Percentiles rank a stretch among this genome's conserved stretches.
Evolutionary conservation across 768 basidiomycete species (phyloP).

Genomic region (Termitomyces sp.): DNA sequence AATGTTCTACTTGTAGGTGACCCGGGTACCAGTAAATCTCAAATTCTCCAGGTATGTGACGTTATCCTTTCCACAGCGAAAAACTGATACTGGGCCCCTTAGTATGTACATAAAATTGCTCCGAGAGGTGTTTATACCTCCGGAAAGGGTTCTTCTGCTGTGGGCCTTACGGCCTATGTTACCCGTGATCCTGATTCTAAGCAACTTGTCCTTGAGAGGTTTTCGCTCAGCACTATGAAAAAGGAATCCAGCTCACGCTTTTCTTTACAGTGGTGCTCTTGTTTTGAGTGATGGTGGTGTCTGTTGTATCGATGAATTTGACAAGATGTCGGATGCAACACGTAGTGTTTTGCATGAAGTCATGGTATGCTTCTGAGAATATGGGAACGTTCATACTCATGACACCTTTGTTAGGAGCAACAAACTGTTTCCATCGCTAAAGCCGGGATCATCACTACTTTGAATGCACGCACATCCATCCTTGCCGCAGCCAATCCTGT

Average conservation of each 20-base stretch:
- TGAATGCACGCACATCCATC: constrained; percentile 98
- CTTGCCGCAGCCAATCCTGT: constrained; percentile 97
- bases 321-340: constrained; percentile 98
- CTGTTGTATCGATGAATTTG: constrained; percentile 98
- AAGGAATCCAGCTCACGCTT: not conserved
- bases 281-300: constrained; percentile 95
- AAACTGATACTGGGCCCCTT: not conserved
- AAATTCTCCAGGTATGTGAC: constrained; percentile 75
- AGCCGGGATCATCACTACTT: constrained; percentile 96
- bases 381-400: not conserved
- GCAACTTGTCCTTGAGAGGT: constrained; percentile 96
- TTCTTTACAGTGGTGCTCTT: constrained; percentile 69
- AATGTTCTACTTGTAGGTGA: constrained; percentile 97
- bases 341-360: constrained; percentile 98
- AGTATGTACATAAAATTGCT: constrained; percentile 99
- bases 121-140: constrained; percentile 97
- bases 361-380: constrained; percentile 51
- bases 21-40: constrained; percentile 94
- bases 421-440: constrained; percentile 99
- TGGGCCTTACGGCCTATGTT: constrained; percentile 97
- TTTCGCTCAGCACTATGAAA: not conserved
- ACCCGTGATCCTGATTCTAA: constrained; percentile 98
- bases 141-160: constrained; percentile 97
- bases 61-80: not conserved
- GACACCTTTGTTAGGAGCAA: constrained; percentile 67